Evolutionary conservation across 1,284 basidiomycete species (phyloP), one percentile per base, ranked within the genome.

Genomic region (Naganishia sp.): DNA sequence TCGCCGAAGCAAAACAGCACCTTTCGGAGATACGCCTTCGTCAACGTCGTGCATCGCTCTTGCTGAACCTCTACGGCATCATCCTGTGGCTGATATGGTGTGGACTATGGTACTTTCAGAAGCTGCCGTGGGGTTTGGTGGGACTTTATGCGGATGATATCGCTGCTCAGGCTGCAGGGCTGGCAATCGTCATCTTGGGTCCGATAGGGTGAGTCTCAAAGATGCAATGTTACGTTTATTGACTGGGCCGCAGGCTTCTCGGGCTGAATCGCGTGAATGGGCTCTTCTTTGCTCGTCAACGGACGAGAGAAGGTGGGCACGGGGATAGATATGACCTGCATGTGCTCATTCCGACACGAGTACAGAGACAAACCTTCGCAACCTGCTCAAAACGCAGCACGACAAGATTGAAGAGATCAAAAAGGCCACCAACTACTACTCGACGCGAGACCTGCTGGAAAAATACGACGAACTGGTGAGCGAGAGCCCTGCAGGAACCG

Each of bases 351-450:
- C 51, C 25, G 9, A 41, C 18, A 17, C 52, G 11, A 45, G 11
- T 62, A 17, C 72, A 94, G 94, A 98, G 77, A 89, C 86, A 73
- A 87, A 88, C 13, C 82, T 99, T 18, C 87, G 88, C 67, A 77
- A 82, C 0, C 82, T 97, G 13, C 84, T 90, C 71, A 88, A 88
- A 73, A 83, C 89, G 74, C 92, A 94, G 72, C 87, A 90, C 43
- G 85, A 85, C 46, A 94, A 92, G 76, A 85, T 99, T 35, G 94
- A 96, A 71, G 94, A 97, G 74, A 90, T 99, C 72, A 99, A 99
- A 83, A 90, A 92, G 80, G 93, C 92, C 73, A 97, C 94, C 0
- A 94, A 95, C 73, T 99, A 91, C 79, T 93, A 99, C 77, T 87
- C 87, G 31, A 95, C 94, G 18, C 87, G 90, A 60, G 90, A 88